Percentiles rank a stretch among this genome's conserved stretches.
phyloP scores from a whole-genome alignment of 495 filamentous ascomycete species.

The Hypoxylon subgilvum region DNA sequence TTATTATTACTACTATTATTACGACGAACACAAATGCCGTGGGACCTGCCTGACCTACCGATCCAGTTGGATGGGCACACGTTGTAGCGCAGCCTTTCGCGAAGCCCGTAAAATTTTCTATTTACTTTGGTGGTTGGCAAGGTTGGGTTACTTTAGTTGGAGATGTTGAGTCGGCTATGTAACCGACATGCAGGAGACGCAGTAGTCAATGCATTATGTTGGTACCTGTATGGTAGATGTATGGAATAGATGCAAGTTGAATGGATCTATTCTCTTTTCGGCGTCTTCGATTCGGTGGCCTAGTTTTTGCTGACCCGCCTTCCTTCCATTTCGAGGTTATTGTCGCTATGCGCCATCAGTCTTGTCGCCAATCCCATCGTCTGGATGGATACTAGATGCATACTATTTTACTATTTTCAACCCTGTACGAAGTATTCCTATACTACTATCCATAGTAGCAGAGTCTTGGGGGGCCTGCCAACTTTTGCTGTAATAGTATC shows the following conservation, averaged over 20 bases:
- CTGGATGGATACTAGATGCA: neutral
- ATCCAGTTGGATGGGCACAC: slow-evolving; percentile 30
- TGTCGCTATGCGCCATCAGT: slow-evolving; percentile 22
- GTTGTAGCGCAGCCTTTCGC: slow-evolving; percentile 19
- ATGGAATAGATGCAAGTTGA: slow-evolving; percentile 1
- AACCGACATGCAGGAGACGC: slow-evolving; percentile 34
- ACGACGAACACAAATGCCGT: slow-evolving; percentile 13
- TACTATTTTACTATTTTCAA: slow-evolving; percentile 12
- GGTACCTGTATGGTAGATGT: too few relatives aligned
- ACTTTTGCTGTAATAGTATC: slow-evolving; percentile 3
- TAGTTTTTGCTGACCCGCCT: slow-evolving; percentile 8
- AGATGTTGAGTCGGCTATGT: slow-evolving; percentile 19
- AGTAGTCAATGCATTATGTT: slow-evolving; percentile 19
- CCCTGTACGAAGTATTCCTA: too few relatives aligned
- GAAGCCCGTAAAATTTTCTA: neutral
- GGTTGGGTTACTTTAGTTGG: slow-evolving; percentile 10
- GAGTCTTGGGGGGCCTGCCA: slow-evolving; percentile 15
- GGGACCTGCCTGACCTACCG: neutral
- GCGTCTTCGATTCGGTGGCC: slow-evolving; percentile 15
- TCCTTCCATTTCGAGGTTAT: slow-evolving; percentile 22
- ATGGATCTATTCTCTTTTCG: slow-evolving; percentile 17
- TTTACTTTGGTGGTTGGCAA: slow-evolving; percentile 6
- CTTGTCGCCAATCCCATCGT: neutral
- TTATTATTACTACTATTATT: slow-evolving; percentile 32
- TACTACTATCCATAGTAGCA: too few relatives aligned